Conservation (phyloP, 768 basidiomycete species). For the Leccinum barrowsii region DNA sequence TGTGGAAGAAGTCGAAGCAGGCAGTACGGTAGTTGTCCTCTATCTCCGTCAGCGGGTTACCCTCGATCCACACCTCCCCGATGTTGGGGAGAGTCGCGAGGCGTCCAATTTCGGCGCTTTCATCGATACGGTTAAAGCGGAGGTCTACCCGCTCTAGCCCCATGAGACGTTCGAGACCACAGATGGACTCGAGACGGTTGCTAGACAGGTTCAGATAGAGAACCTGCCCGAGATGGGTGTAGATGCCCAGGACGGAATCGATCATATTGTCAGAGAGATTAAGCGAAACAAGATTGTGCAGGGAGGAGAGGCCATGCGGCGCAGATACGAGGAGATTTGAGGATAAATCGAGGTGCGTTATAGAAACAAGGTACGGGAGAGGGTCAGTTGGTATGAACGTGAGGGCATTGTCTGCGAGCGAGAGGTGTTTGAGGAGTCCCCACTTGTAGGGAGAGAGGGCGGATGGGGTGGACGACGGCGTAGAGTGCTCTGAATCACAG, state of each 20-base stretch:
- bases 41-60: constrained; percentile 74
- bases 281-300: constrained; percentile 83
- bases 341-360: constrained; percentile 85
- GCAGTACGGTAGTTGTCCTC: constrained; percentile 69
- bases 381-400: constrained; percentile 74
- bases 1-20: constrained; percentile 82
- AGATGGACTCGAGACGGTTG: constrained; percentile 92
- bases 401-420: constrained; percentile 73
- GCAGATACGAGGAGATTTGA: constrained; percentile 88
- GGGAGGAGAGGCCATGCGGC: constrained; percentile 68
- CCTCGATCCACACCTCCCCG: constrained; percentile 75
- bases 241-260: constrained; percentile 88
- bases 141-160: constrained; percentile 85
- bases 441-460: constrained; percentile 61
- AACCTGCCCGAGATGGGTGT: constrained; percentile 74
- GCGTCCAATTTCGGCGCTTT: constrained; percentile 81
- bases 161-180: constrained; percentile 86
- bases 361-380: constrained; percentile 62
- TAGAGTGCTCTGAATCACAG: constrained; percentile 18
- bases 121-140: constrained; percentile 73
- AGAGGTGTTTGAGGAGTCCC: constrained; percentile 73
- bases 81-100: constrained; percentile 79
- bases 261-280: constrained; percentile 98
- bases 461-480: constrained; percentile 25
- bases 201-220: constrained; percentile 73